Conservation (phyloP, 768 basidiomycete species). For the Hericium rajendrae region DNA sequence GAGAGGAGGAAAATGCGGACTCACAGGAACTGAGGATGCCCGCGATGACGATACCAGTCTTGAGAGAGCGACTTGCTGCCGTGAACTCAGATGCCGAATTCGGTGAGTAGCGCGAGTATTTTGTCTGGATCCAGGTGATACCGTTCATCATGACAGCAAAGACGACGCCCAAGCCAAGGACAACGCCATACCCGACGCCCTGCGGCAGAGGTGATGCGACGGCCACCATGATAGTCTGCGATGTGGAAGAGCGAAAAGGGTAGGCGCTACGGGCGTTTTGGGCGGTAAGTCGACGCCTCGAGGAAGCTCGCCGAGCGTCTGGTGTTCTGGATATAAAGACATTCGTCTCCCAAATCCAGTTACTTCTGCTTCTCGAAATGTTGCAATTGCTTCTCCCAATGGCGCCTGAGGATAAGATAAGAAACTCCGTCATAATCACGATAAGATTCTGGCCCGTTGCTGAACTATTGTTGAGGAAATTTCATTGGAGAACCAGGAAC, state of each 20-base stretch:
- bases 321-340: too few species aligned
- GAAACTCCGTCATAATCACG: neutral
- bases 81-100: conserved; percentile 22
- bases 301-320: too few species aligned
- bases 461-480: too few species aligned
- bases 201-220: conserved; percentile 13
- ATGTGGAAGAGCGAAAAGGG: neutral
- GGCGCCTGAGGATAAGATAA: neutral
- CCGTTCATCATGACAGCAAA: conserved; percentile 22
- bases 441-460: too few species aligned
- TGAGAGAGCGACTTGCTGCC: conserved; percentile 17
- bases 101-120: conserved; percentile 20
- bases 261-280: neutral
- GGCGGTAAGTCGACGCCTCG: too few species aligned
- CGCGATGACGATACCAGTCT: conserved; percentile 11
- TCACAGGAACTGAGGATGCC: conserved; percentile 3
- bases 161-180: conserved; percentile 21
- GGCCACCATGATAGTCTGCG: neutral
- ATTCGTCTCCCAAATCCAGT: too few species aligned
- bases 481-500: too few species aligned
- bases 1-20: neutral
- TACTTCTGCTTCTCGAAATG: neutral
- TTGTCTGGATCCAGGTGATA: conserved; percentile 18
- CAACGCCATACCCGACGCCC: conserved; percentile 21
- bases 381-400: neutral